Conservation (phyloP, 192 early-diverging fungal genomes). For the Phlyctochytrium arcticum region DNA sequence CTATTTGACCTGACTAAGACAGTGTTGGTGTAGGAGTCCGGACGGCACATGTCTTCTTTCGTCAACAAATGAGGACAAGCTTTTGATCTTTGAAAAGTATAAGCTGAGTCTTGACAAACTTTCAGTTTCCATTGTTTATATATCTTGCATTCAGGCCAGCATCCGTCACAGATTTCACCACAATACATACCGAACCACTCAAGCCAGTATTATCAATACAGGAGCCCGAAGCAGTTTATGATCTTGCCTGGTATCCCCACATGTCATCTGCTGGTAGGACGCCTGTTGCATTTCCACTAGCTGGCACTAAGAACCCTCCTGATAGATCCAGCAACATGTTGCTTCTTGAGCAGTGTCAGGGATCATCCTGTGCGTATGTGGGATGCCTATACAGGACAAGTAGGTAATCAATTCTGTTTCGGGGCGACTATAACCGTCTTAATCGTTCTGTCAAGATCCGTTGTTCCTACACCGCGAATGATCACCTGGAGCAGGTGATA, state of each 20-base stretch:
- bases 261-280: constrained; percentile 40
- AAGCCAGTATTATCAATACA: constrained; percentile 28
- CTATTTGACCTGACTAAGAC: too few relatives aligned
- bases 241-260: constrained; percentile 60
- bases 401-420: background rate
- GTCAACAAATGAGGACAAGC: constrained; percentile 57
- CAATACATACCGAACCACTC: background rate
- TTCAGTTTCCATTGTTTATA: background rate
- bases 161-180: background rate
- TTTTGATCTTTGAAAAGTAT: constrained; percentile 53
- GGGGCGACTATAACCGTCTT: background rate
- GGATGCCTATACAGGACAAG: constrained; percentile 61
- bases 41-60: constrained; percentile 62
- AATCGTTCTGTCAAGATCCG: constrained; percentile 40
- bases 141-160: background rate
- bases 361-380: constrained; percentile 79
- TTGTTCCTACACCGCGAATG: constrained; percentile 61
- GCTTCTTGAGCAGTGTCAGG: constrained; percentile 52
- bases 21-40: constrained; percentile 66
- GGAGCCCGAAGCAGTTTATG: constrained; percentile 57
- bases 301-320: background rate
- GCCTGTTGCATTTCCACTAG: background rate
- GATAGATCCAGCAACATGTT: constrained; percentile 30
- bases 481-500: constrained; percentile 61
- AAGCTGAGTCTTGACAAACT: background rate